Evolutionary conservation across 257 asterid genomes (phyloP), one percentile per base, ranked within the genome.

Genomic region (Penstemon eatonii): DNA sequence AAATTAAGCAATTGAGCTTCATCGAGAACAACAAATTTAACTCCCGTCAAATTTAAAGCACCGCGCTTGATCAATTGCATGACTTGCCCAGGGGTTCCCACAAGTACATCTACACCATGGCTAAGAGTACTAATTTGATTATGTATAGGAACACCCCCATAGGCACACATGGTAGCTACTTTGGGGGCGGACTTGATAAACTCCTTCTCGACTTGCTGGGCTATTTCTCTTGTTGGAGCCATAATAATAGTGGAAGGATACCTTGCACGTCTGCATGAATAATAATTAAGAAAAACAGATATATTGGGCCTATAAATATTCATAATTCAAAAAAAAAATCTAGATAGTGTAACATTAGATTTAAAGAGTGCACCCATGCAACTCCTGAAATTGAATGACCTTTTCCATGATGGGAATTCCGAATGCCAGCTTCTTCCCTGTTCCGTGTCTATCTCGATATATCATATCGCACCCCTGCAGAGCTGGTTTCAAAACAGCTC

Each of bases 1-100:
- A 93, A 96, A 46, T 93, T 93, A 77, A 93, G 99, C 97, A 93
- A 90, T 81, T 93, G 99, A 65, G 96, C 99, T 79, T 93, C 99
- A 76, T 93, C 99, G 46, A 93, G 89, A 73, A 93, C 95, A 61
- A 89, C 88, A 73, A 88, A 93, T 77, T 86, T 81, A 42, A 93
- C 87, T 75, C 88, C 95, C 0, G 87, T 43, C 62, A 93, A 76
- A 73, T 84, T 78, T 80, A 93, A 74, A 44, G 96, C 54, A 49
- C 99, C 96, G 67, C 99, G 95, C 76, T 87, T 84, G 43, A 90
- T 76, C 83, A 93, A 82, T 86, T 93, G 97, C 73, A 88, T 93
- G 77, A 87, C 74, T 38, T 97, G 95, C 65, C 99, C 99, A 67
- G 99, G 99, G 53, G 99, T 93, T 25, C 99, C 97, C 25, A 93